phyloP scores from a whole-genome alignment of 495 filamentous ascomycete species.

The Clavariopsis aquatica region DNA sequence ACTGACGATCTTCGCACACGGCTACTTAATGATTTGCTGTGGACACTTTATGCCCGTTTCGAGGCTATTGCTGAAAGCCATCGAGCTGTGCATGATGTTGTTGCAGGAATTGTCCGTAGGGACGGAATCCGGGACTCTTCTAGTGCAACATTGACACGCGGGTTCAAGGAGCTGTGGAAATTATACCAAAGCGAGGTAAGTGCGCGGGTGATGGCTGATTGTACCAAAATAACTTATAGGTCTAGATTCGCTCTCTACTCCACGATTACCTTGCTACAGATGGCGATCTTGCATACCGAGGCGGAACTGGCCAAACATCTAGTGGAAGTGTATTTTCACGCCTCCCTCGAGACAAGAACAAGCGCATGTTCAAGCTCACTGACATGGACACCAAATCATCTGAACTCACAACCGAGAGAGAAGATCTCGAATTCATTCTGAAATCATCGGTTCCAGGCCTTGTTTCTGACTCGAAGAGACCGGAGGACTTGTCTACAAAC shows the following conservation, averaged over 20 bases:
- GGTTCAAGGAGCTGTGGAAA: conserved; percentile 94
- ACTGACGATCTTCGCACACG: conserved; percentile 72
- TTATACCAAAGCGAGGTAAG: conserved; percentile 74
- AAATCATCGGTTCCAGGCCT: conserved; percentile 88
- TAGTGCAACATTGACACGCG: conserved; percentile 61
- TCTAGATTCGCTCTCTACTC: conserved; percentile 82
- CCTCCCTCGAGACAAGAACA: conserved; percentile 63
- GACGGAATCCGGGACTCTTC: conserved; percentile 59
- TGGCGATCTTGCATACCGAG: conserved; percentile 61
- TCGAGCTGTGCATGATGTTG: conserved; percentile 86
- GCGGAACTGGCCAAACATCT: conserved; percentile 51
- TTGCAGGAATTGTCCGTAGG: conserved; percentile 75
- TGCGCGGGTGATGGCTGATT: conserved; percentile 5
- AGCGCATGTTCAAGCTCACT: conserved; percentile 83
- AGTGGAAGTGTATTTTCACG: conserved; percentile 60
- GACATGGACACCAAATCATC: conserved; percentile 75
- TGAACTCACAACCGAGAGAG: conserved; percentile 76
- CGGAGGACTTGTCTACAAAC: conserved; percentile 41
- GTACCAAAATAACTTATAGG: conserved; percentile 42
- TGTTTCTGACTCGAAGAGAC: conserved; percentile 71
- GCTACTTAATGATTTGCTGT: conserved; percentile 85
- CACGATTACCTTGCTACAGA: conserved; percentile 98
- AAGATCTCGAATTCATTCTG: conserved; percentile 87
- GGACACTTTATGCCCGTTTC: conserved; percentile 92
- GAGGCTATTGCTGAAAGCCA: conserved; percentile 96